Base-by-base conservation (phyloP, 1,284 basidiomycete species). In the Apiotrichum gracile region DNA sequence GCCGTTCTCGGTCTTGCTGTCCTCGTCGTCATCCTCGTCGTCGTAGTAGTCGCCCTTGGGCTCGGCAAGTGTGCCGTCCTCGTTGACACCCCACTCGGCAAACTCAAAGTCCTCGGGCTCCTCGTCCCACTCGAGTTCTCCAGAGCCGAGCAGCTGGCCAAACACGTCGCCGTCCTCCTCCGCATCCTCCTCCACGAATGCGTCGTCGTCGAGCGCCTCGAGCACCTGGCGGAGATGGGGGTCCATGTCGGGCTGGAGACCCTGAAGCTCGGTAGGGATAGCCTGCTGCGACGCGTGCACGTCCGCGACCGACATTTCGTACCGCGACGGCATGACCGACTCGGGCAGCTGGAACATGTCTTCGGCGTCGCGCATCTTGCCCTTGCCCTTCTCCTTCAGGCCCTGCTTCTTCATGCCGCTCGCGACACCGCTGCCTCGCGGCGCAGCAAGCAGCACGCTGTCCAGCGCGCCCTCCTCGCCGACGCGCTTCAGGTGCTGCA, bases 221-320 rank as follows among this genome's bases (percentile, higher is more conserved):
- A 99, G 78, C 0, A 85, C 85, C 72, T 99, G 94, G 17, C 96
- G 82, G 33, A 98, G 79, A 75, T 94, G 91, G 5, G 91, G 91
- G 72, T 99, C 89, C 88, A 99, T 91, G 66, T 97, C 91, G 1
- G 92, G 96, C 68, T 91, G 88, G 58, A 98, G 85, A 1, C 96
- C 94, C 31, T 86, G 79, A 51, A 92, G 84, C 51, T 87, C 86
- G n/a, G 81, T 80, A 4, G 91, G 90, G 35, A 96, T 77, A 35
- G 64, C 62, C 47, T 84, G 81, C 66, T 86, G 82, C 57, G 86
- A 82, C 2, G 85, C 80, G 70, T 86, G 87, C 54, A 69, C 76
- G 42, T 76, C 66, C 31, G 82, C 83, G 56, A 82, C 75, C n/a
- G 86, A 83, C 29, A 91, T 76, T 70, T 92, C 88, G 12, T 79